Evolutionary conservation across 345 rosid genomes (phyloP).

Genomic region (Psidium friedrichsthalianum): DNA sequence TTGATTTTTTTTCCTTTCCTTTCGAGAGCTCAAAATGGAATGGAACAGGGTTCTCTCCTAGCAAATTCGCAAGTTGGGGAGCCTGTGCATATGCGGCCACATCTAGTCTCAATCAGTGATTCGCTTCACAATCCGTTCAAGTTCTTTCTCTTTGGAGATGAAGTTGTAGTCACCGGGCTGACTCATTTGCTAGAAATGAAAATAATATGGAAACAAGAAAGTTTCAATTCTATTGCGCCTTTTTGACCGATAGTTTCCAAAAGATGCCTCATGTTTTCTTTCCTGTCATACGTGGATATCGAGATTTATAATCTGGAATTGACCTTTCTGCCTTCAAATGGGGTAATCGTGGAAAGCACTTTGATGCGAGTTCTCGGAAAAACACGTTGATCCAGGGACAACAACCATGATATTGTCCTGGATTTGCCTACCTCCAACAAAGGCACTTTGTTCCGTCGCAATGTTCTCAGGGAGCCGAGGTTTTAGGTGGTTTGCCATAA

Average conservation of each 20-base stretch:
- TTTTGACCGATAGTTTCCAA: not conserved
- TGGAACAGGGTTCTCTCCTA: not conserved
- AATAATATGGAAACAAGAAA: not conserved
- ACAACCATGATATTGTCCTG: no score
- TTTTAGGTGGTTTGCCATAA: no score
- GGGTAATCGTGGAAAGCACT: not conserved
- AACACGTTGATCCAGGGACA: not conserved
- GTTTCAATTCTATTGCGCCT: not conserved
- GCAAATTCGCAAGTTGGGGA: not conserved
- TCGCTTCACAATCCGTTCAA: not conserved
- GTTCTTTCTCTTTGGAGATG: not conserved
- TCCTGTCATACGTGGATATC: not conserved
- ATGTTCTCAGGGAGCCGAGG: no score
- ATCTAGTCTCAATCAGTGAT: not conserved
- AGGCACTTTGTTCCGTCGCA: no score
- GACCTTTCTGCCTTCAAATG: not conserved
- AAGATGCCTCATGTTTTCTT: not conserved
- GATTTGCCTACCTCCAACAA: no score
- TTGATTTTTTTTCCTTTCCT: not conserved
- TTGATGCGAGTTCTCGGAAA: not conserved
- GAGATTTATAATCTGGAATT: not conserved
- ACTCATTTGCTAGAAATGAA: not conserved
- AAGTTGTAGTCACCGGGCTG: not conserved
- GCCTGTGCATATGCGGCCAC: not conserved
- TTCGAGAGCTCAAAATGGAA: not conserved